phyloP scores from a whole-genome alignment of 495 filamentous ascomycete genomes.

The Penicillium canescens region DNA sequence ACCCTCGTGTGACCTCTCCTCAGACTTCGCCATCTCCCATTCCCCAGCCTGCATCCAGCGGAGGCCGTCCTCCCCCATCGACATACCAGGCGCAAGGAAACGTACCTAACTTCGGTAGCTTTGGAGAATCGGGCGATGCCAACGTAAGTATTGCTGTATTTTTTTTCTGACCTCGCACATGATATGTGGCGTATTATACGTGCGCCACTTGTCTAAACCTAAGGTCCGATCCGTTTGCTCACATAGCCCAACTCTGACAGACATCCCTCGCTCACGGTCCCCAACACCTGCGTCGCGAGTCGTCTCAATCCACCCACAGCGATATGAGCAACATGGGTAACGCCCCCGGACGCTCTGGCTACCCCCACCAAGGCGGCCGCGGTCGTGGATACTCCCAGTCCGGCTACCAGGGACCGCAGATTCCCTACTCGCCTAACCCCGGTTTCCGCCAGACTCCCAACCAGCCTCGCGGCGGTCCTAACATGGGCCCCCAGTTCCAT shows the following conservation, averaged over 20 bases:
- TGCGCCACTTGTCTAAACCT: constrained; percentile 4
- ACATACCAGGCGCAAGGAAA: constrained; percentile 63
- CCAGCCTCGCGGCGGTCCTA: constrained; percentile 61
- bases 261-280: constrained; percentile 58
- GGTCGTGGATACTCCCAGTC: constrained; percentile 65
- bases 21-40: constrained; percentile 85
- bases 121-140: constrained; percentile 62
- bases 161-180: constrained; percentile 13
- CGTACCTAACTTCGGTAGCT: constrained; percentile 77
- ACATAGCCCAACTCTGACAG: constrained; percentile 57
- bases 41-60: constrained; percentile 80
- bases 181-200: constrained; percentile 3
- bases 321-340: constrained; percentile 64
- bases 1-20: constrained; percentile 68
- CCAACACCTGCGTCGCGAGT: constrained; percentile 80
- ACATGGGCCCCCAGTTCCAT: constrained; percentile 67
- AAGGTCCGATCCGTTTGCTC: constrained; percentile 27
- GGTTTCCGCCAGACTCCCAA: constrained; percentile 60
- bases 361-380: constrained; percentile 59
- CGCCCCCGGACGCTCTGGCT: constrained; percentile 56
- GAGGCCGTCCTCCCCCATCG: constrained; percentile 74
- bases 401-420: constrained; percentile 55
- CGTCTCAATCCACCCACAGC: constrained; percentile 75
- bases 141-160: constrained; percentile 59
- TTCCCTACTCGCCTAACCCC: constrained; percentile 65